Conservation (phyloP, 1,284 basidiomycete species). For the Ustilago shanxiensis region DNA sequence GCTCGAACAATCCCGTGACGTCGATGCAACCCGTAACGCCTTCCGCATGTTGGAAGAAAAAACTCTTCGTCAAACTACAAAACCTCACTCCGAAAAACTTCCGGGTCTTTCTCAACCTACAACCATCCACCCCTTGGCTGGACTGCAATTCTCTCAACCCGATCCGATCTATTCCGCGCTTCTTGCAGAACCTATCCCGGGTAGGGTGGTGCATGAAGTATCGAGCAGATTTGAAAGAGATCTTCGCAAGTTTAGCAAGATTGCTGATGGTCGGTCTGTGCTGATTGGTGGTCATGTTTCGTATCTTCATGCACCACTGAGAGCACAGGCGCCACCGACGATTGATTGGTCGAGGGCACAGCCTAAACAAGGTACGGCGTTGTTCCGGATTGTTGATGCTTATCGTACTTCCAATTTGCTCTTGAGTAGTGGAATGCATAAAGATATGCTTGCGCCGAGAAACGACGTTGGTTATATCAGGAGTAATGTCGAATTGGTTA, state of each 20-base stretch:
- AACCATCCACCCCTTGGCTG: conserved; percentile 58
- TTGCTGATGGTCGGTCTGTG: conserved; percentile 41
- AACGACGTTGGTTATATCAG: conserved; percentile 48
- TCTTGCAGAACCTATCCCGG: conserved; percentile 55
- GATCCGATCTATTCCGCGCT: conserved; percentile 60
- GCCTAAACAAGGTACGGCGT: conserved; percentile 39
- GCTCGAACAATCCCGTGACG: conserved; percentile 46
- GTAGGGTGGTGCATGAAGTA: conserved; percentile 57
- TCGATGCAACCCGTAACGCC: conserved; percentile 42
- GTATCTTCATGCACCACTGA: conserved; percentile 42
- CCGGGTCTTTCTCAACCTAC: conserved; percentile 46
- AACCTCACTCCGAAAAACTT: conserved; percentile 11
- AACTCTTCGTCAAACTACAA: conserved; percentile 5
- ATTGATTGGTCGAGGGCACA: conserved; percentile 48
- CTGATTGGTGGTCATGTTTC: conserved; percentile 42
- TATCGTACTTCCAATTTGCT: conserved; percentile 29
- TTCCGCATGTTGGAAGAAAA: conserved; percentile 44
- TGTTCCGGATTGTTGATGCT: conserved; percentile 50
- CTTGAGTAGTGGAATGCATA: conserved; percentile 35
- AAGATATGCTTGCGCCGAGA: conserved; percentile 43
- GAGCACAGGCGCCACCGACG: conserved; percentile 37
- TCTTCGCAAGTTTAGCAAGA: conserved; percentile 17
- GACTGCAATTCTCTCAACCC: conserved; percentile 65
- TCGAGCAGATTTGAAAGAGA: conserved; percentile 22
- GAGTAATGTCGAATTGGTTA: conserved; percentile 41